Evolutionary conservation across 75 land plant genomes (phyloP).

Genomic region (Pinus albicaulis): DNA sequence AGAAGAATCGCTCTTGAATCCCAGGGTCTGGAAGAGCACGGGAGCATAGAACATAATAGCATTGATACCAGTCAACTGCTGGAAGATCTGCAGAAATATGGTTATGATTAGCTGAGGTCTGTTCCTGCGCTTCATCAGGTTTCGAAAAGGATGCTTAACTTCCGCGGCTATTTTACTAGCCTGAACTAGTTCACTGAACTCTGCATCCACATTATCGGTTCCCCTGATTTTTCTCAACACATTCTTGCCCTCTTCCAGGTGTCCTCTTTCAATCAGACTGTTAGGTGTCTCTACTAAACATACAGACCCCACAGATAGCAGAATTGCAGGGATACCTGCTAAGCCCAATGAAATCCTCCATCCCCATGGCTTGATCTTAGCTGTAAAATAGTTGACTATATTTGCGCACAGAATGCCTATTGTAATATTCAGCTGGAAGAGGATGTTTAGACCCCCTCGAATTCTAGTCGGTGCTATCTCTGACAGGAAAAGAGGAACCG

Average conservation of each 20-base stretch:
- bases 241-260: not conserved
- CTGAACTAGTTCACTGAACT: conserved; percentile 13
- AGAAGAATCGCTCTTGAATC: conserved; percentile 53
- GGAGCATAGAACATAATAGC: conserved; percentile 93
- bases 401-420: conserved; percentile 72
- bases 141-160: conserved; percentile 63
- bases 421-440: conserved; percentile 68
- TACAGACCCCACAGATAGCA: conserved; percentile 27
- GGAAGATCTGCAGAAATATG: conserved; percentile 52
- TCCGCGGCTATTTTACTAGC: not conserved
- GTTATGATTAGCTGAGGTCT: conserved; percentile 75
- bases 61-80: conserved; percentile 87
- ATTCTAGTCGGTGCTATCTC: conserved; percentile 64
- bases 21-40: conserved; percentile 71
- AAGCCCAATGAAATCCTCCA: conserved; percentile 66
- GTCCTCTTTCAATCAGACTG: conserved; percentile 20
- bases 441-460: conserved; percentile 64
- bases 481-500: conserved; percentile 28
- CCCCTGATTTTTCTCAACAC: conserved; percentile 3
- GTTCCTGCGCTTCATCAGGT: conserved; percentile 46
- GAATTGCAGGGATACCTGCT: conserved; percentile 56
- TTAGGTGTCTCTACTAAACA: conserved; percentile 13
- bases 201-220: conserved; percentile 8
- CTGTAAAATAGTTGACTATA: conserved; percentile 49
- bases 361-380: conserved; percentile 35